Evolutionary conservation across 1,139 yeast genomes (phyloP).

Genomic region (Kodamaea suecica): DNA sequence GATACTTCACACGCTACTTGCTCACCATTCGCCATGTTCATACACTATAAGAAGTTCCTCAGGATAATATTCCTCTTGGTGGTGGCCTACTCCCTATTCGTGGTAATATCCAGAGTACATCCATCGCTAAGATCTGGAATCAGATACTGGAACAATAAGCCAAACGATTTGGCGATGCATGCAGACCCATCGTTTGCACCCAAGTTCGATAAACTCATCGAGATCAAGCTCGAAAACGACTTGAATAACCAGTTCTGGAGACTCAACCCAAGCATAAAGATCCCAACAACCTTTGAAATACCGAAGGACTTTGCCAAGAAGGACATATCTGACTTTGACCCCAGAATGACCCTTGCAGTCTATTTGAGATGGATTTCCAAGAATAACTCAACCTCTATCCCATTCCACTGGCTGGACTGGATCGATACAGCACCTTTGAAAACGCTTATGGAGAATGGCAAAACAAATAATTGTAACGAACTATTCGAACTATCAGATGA

Average conservation of each 20-base stretch:
- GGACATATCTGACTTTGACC: slow-evolving; percentile 20
- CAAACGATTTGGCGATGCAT: slow-evolving; percentile 5
- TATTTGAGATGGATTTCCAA: slow-evolving; percentile 14
- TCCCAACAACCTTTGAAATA: background rate
- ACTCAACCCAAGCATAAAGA: slow-evolving; percentile 10
- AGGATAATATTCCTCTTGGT: background rate
- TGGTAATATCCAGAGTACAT: slow-evolving; percentile 1
- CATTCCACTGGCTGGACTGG: slow-evolving; percentile 48
- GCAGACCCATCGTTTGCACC: slow-evolving; percentile 8
- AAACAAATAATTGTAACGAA: slow-evolving; percentile 10
- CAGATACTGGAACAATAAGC: slow-evolving; percentile 2
- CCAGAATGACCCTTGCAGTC: slow-evolving; percentile 21
- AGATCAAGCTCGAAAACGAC: slow-evolving; percentile 19
- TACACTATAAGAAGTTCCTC: background rate
- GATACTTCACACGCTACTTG: no score
- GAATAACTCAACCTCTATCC: slow-evolving; percentile 20
- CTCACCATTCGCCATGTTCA: no score
- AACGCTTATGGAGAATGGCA: slow-evolving; percentile 19
- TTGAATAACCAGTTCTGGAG: slow-evolving; percentile 28
- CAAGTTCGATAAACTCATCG: slow-evolving; percentile 11
- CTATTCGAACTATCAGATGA: slow-evolving; percentile 11
- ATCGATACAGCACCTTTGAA: slow-evolving; percentile 31
- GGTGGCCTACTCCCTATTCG: background rate
- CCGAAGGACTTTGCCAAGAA: slow-evolving; percentile 6
- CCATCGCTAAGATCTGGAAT: slow-evolving; percentile 4